Base-by-base conservation (phyloP, 2,329 filamentous ascomycete species). In the Hymenoscyphus infarciens region DNA sequence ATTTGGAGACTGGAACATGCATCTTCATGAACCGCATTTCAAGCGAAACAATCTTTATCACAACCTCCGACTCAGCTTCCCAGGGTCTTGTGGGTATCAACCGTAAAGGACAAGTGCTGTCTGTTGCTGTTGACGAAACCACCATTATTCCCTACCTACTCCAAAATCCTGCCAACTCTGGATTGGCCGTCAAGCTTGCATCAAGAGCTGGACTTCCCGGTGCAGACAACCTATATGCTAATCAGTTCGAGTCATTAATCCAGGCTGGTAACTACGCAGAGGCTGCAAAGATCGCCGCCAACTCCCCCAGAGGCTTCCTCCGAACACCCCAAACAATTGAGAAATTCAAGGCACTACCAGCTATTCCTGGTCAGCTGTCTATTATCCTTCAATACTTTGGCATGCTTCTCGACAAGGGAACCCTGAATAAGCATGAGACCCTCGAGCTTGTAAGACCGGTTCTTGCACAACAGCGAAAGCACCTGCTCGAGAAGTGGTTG, bases 21-120 rank as follows among this genome's bases (percentile, higher is more conserved):
- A 95, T 99, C 75, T 99, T 97, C 85, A 96, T 99, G 92, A 99
- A 99, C 83, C 90, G 96, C 71, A 99, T 99, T 73, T 99, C 95
- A 38, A 97, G 92, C 81, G 95, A 99, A 75, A 99, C 95, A 29
- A 98, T 99, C 75, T 99, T 99, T 80, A 96, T 94, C 29, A 97
- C 93, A 22, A 89, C 91, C 56, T 81, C 88, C 39, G 95, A 99
- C 75, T 84, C 85, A 61, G 88, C 92, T 25, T 96, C 92, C 19
- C 86, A 89, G 55, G 96, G 96, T 71, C 89, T 99, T 66, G 85
- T 99, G 60, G 92, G 92, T 70, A 94, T 99, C 75, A 99, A 99
- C 81, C 89, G 96, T 73, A 97, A 97, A 81, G 96, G 95, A 67
- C 95, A 99, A 78, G 93, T 98, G 56, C 84, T 99, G 66, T 92